Base-by-base conservation (phyloP, 192 early-diverging fungal species). In the Cladochytrium replicatum region DNA sequence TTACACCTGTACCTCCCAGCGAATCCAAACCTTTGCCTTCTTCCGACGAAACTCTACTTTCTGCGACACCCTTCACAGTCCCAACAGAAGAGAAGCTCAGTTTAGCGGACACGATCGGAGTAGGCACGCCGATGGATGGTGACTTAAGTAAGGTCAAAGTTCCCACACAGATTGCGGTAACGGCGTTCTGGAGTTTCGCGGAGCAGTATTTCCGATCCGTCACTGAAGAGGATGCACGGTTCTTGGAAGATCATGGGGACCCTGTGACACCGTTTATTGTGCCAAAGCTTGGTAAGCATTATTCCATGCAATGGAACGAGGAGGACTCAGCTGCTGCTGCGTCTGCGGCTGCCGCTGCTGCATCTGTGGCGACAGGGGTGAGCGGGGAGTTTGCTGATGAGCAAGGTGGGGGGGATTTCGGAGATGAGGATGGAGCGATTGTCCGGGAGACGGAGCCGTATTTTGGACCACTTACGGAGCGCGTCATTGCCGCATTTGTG, bases 171-270 rank as follows among this genome's bases (percentile, higher is more conserved):
- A 82, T 92, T 17, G 84, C 87, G n/a, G 84, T 90, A 39, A 73
- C 76, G 11, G 75, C 77, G 3, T 97, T 88, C 53, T 92, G 82
- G 83, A 48, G 69, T 4, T 84, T 82, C 4, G 64, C 83, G 37
- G 93, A 94, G 17, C 87, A 90, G 50, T 93, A 83, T 50, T 89
- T 88, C 52, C 65, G 89, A 15, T 67, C 66, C 26, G 71, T 94
- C 38, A 75, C 69, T 15, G 88, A 93, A 42, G 83, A 85, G 13
- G 93, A 97, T 58, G 43, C 91, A 21, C 55, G 59, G 8, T 76
- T 80, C 41, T 56, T 97, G 47, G 72, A 86, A 49, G 52, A 69
- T 29, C 31, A 78, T 68, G 50, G 48, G 3, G 87, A 91, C 47
- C 74, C 76, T 28, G 66, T 81, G 7, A 81, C 80, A 27, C 75